Evolutionary conservation across 306 rosid genomes (phyloP), one percentile per base, ranked within the genome.

Genomic region (Vigna reflexopilosa): DNA sequence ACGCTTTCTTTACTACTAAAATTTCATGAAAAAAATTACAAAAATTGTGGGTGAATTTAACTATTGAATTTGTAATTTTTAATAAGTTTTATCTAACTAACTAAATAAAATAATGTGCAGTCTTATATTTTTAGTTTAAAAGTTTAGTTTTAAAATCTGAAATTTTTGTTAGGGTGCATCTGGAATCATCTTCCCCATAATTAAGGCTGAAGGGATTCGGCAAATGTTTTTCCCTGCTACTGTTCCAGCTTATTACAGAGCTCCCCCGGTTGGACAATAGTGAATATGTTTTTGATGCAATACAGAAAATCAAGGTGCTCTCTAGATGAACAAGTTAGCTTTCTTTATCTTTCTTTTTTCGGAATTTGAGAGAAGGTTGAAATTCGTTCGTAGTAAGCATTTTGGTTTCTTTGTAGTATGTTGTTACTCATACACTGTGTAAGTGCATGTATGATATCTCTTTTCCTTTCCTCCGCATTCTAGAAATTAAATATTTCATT

Each of bases 141-240:
- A n/a, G n/a, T n/a, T 48, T 49, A 30, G n/a, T 13, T 72, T 32
- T 77, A 9, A 22, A 6, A 13, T 9, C 5, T 26, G 57, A 64
- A 30, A 71, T 45, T 71, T 67, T 36, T 84, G 86, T 72, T 84
- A 95, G 99, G 80, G 97, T 82, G 99, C 99, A 34, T 92, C 99
- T 5, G 97, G 85, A 79, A 95, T 95, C 63, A 95, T 95, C 61
- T 83, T 89, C 17, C 99, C 99, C 57, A 95, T 95, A 72, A 88
- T 95, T 16, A 91, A 86, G 88, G 99, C 99, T 0, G 99, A 93
- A 90, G 99, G 99, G 72, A 88, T 93, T 9, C 91, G 98, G 14
- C 99, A 95, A 61, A 95, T 95, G 99, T 95, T 95, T 83, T 95
- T 95, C 73, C 98, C 99, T 5, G 97, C 85, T 1, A 95, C 94